Percentiles rank a stretch among this genome's conserved stretches.
These are phyloP conservation scores for Monosporascus sp. DNA, from an alignment of 2,329 filamentous ascomycete genomes.

Conservation along the genomic window DNA sequence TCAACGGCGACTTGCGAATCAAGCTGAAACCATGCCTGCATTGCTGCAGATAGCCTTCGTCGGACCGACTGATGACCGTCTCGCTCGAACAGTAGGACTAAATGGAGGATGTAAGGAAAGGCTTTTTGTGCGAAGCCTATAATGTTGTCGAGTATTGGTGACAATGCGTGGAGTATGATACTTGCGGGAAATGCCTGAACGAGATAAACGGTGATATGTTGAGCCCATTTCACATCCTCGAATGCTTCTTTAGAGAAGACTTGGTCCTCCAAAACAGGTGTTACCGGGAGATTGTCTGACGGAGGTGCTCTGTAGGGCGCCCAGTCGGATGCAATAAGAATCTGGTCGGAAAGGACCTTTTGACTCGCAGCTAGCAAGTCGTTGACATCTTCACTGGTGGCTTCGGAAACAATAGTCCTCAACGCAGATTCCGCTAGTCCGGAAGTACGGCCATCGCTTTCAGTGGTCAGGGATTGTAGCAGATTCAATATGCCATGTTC, in stretches of 20 bases:
- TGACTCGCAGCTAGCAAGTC: constrained; percentile 46
- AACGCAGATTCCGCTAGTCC: constrained; percentile 59
- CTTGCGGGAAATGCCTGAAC: constrained; percentile 56
- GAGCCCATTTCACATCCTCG: constrained; percentile 53
- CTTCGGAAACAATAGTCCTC: constrained; percentile 51
- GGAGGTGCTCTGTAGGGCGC: constrained; percentile 48
- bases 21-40: constrained; percentile 58
- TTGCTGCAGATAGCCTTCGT: constrained; percentile 58
- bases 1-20: constrained; percentile 43
- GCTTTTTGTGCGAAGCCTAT: constrained; percentile 66
- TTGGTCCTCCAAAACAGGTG: constrained; percentile 19
- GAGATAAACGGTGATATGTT: constrained; percentile 56
- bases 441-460: constrained; percentile 49
- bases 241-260: constrained; percentile 37
- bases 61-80: constrained; percentile 56
- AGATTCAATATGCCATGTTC: constrained; percentile 59
- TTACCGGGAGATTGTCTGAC: constrained; percentile 40
- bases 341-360: constrained; percentile 44
- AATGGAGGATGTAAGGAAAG: constrained; percentile 80
- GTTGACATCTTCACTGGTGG: constrained; percentile 42
- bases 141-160: constrained; percentile 60
- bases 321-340: constrained; percentile 55
- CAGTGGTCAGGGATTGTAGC: constrained; percentile 57
- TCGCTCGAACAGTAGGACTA: constrained; percentile 68
- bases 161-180: constrained; percentile 64